Conservation (phyloP, 495 filamentous ascomycete genomes). For the Cenococcum geophilum region DNA sequence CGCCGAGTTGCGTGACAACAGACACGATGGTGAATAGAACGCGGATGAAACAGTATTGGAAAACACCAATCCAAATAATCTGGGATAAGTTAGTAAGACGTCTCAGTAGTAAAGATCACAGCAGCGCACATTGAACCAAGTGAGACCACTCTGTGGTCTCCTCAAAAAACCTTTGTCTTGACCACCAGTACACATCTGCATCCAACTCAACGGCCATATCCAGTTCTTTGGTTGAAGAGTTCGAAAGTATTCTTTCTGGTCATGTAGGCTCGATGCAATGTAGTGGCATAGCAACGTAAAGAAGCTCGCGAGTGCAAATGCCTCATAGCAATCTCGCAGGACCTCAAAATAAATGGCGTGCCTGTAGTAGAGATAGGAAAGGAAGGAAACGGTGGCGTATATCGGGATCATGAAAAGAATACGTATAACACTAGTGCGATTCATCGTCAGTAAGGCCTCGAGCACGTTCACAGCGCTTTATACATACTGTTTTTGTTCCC, state of each 20-base stretch:
- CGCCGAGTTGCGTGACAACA: constrained; percentile 61
- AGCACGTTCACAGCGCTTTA: neutral
- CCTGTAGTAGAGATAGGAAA: constrained; percentile 70
- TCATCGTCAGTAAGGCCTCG: neutral
- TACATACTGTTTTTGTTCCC: constrained; percentile 71
- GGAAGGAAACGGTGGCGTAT: constrained; percentile 72
- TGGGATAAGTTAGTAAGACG: constrained; percentile 27
- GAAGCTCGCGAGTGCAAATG: constrained; percentile 85
- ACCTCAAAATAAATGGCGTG: constrained; percentile 79
- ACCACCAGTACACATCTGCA: constrained; percentile 62
- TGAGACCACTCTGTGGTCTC: constrained; percentile 74
- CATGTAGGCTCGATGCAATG: constrained; percentile 69
- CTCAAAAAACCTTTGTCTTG: constrained; percentile 58
- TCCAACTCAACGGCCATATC: constrained; percentile 68
- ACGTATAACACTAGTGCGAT: constrained; percentile 61
- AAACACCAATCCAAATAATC: constrained; percentile 80
- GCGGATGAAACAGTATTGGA: constrained; percentile 85
- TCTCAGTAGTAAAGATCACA: neutral
- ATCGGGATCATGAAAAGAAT: constrained; percentile 89
- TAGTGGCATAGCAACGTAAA: constrained; percentile 86
- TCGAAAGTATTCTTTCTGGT: constrained; percentile 85
- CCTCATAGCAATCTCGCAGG: constrained; percentile 81
- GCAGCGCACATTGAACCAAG: constrained; percentile 70
- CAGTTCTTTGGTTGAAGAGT: constrained; percentile 60
- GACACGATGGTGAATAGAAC: constrained; percentile 79